Evolutionary conservation across 805 yeast genomes (phyloP).

Genomic region (Lipomyces starkeyi): DNA sequence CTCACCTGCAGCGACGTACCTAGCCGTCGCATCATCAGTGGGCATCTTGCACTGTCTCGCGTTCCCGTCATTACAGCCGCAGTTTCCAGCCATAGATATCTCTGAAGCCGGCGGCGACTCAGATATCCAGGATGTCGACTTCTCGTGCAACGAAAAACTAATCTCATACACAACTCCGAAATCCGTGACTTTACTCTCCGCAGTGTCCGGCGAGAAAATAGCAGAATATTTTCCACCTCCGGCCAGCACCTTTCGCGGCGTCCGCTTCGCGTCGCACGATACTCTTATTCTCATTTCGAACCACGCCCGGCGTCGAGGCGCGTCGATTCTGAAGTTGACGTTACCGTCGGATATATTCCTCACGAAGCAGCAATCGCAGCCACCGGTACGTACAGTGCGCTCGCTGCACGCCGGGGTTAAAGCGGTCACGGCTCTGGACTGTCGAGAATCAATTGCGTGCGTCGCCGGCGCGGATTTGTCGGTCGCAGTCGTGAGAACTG

Average conservation of each 20-base stretch:
- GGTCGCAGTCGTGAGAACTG: conserved; percentile 59
- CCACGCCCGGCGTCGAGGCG: conserved; percentile 31
- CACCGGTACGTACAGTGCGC: conserved; percentile 25
- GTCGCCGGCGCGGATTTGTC: conserved; percentile 72
- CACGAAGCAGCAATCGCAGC: conserved; percentile 22
- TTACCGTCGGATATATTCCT: conserved; percentile 26
- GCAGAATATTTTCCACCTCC: conserved; percentile 32
- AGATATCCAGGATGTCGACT: conserved; percentile 63
- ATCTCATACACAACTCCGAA: conserved; percentile 67
- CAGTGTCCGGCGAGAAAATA: conserved; percentile 53
- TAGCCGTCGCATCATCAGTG: conserved; percentile 71
- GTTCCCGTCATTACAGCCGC: conserved; percentile 55
- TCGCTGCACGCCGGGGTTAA: conserved; percentile 36
- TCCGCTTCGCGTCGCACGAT: conserved; percentile 23
- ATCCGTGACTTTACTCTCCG: conserved; percentile 58
- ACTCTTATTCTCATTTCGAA: conserved; percentile 25
- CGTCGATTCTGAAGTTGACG: conserved; percentile 23
- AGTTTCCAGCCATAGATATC: conserved; percentile 52
- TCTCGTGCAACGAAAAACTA: conserved; percentile 69
- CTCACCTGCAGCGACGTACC: conserved; percentile 63
- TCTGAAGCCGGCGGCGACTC: conserved; percentile 46
- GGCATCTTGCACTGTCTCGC: conserved; percentile 64
- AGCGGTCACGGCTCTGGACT: conserved; percentile 55
- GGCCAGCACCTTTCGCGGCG: conserved; percentile 26
- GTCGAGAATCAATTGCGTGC: conserved; percentile 58